These are phyloP conservation scores for Tricholoma matsutake DNA, from an alignment of 768 basidiomycete species.

Conservation along the genomic window DNA sequence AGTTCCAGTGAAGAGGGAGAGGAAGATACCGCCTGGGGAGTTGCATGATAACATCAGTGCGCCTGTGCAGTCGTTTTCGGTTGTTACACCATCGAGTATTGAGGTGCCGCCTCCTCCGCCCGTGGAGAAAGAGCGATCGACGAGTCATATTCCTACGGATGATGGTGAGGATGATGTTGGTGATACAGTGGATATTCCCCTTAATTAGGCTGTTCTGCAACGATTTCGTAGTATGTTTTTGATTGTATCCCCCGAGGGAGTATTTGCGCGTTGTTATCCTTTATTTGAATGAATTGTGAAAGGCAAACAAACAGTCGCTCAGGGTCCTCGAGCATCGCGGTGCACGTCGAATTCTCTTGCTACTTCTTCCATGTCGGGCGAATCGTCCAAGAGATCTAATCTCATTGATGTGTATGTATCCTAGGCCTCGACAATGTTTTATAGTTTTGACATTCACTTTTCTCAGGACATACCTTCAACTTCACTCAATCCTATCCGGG, in stretches of 20 bases:
- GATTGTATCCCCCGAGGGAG: background rate
- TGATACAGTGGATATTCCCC: constrained; percentile 70
- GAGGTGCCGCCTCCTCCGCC: constrained; percentile 82
- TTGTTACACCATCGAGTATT: constrained; percentile 59
- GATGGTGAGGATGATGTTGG: constrained; percentile 74
- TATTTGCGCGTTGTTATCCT: background rate
- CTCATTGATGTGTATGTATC: constrained; percentile 64
- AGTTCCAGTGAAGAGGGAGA: constrained; percentile 17
- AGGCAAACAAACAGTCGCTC: background rate
- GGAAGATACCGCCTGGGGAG: constrained; percentile 26
- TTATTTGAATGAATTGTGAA: background rate
- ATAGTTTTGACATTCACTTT: background rate
- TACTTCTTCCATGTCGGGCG: constrained; percentile 37
- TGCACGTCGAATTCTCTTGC: background rate
- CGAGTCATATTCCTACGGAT: constrained; percentile 35
- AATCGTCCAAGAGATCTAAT: constrained; percentile 60
- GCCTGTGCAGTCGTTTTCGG: constrained; percentile 16
- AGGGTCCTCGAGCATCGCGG: background rate
- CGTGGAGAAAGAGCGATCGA: constrained; percentile 63
- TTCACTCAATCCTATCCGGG: constrained; percentile 58
- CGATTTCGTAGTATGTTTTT: background rate
- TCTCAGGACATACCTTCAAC: constrained; percentile 59
- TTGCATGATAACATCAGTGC: constrained; percentile 19
- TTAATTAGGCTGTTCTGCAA: constrained; percentile 33
- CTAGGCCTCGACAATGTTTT: constrained; percentile 1